Base-by-base conservation (phyloP, 768 basidiomycete genomes). In the Suillus bovinus region DNA sequence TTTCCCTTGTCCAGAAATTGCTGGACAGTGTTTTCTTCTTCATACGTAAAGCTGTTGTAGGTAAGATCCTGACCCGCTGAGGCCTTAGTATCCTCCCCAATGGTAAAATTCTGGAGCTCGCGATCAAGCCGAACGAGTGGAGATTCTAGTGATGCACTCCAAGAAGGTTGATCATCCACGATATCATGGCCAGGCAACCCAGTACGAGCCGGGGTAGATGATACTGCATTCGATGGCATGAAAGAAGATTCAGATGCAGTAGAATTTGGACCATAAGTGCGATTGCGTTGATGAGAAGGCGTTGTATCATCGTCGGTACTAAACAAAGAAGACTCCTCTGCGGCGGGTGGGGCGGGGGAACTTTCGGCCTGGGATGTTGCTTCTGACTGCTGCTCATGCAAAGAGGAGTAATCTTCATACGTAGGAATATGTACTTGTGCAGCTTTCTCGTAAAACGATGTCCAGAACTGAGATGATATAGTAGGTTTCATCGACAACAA, bases 371-470 rank as follows among this genome's bases (percentile, higher is more conserved):
- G 64, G 7, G 74, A 53, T 39, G 11, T 20, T 20, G 73, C 65
- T 61, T 81, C 76, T 1, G 81, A 81, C 7, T 79, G 76, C 22
- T 80, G 76, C 46, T 86, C 87, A 53, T 84, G 80, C 46, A 80
- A 78, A 8, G 79, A 82, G n/a, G 83, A 85, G 62, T 85, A 82
- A 61, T 92, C 88, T 16, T 87, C 92, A 38, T 82, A 86, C 1
- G 86, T 86, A 5, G 90, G 88, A 49, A 95, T 89, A 44, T 88
- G 86, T 33, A 94, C 89, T 68, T 93, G 89, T 4, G 96, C 96
- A 10, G 95, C 94, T 63, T 91, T 86, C 70, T 98, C 95, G 71
- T 95, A 98, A 81, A 99, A 99, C 0, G 92, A 90, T 5, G 89
- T 89, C 96, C 96, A 99, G 73, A 98, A 98, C 96, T 96, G 68